A percentile compares a stretch with the other conserved stretches of the same genome.
These are phyloP conservation scores for Cercospora berteroae DNA, from an alignment of 2,329 filamentous ascomycete genomes.

Conservation along the genomic window DNA sequence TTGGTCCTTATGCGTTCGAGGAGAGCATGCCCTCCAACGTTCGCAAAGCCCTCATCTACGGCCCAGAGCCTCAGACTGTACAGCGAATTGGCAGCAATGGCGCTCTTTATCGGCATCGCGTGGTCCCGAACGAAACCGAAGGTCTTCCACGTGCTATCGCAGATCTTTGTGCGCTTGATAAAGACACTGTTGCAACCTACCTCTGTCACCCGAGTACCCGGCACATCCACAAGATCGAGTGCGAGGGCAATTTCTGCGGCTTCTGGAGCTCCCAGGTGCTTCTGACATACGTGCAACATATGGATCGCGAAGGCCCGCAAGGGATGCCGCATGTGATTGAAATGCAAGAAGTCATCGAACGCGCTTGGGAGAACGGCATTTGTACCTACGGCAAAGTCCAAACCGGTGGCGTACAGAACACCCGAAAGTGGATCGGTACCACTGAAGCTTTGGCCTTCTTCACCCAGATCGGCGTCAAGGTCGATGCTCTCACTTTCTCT, in stretches of 20 bases:
- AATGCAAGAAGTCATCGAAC: slow-evolving; percentile 83
- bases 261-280: slow-evolving; percentile 96
- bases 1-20: slow-evolving; percentile 51
- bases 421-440: slow-evolving; percentile 92
- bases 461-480: slow-evolving; percentile 57
- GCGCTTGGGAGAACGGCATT: slow-evolving; percentile 82
- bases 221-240: slow-evolving; percentile 78
- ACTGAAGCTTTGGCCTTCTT: slow-evolving; percentile 84
- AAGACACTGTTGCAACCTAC: slow-evolving; percentile 67
- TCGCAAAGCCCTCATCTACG: slow-evolving; percentile 42
- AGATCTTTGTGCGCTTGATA: slow-evolving; percentile 58
- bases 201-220: slow-evolving; percentile 72
- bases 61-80: slow-evolving; percentile 40
- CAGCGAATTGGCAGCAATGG: slow-evolving; percentile 46
- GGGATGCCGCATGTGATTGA: slow-evolving; percentile 71
- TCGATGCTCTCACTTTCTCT: slow-evolving; percentile 53
- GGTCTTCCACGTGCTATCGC: slow-evolving; percentile 48
- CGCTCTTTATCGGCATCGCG: slow-evolving; percentile 41
- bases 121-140: slow-evolving; percentile 47
- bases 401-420: slow-evolving; percentile 83
- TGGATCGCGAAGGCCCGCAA: slow-evolving; percentile 24
- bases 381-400: slow-evolving; percentile 72
- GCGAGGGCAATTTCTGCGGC: slow-evolving; percentile 88
- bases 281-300: slow-evolving; percentile 65
- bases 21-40: slow-evolving; percentile 47